phyloP scores from a whole-genome alignment of 2,329 filamentous ascomycete genomes.

The Akanthomyces uredinophilus region DNA sequence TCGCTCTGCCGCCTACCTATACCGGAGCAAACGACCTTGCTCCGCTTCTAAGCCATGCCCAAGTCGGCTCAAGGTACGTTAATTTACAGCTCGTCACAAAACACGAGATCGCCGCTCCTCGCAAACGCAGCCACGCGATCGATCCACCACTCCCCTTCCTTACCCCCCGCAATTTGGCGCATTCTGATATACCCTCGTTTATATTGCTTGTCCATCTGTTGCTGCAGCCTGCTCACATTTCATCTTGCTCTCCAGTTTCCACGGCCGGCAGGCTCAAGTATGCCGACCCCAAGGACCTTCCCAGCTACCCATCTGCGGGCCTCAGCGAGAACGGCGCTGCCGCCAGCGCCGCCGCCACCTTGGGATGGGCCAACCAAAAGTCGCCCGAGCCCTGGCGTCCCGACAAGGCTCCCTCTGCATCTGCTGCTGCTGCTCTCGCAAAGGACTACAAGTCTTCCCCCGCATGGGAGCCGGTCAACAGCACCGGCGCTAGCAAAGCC shows the following conservation, averaged over 20 bases:
- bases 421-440: constrained; percentile 38
- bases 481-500: constrained; percentile 65
- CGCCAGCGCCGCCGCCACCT: constrained; percentile 66
- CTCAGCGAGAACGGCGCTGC: constrained; percentile 53
- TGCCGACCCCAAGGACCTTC: constrained; percentile 66
- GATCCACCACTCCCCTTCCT: constrained; percentile 7
- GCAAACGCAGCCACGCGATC: constrained; percentile 10
- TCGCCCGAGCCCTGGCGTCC: constrained; percentile 62
- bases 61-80: constrained; percentile 13
- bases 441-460: constrained; percentile 41
- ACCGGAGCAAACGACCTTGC: not conserved
- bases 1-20: not conserved
- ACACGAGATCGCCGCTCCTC: constrained; percentile 6
- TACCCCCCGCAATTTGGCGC: constrained; percentile 5
- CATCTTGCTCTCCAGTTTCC: constrained; percentile 22
- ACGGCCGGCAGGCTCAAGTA: constrained; percentile 55
- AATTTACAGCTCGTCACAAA: not conserved
- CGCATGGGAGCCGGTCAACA: constrained; percentile 58
- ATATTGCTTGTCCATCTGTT: not conserved
- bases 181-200: not conserved
- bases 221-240: not conserved
- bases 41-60: constrained; percentile 4
- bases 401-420: constrained; percentile 48
- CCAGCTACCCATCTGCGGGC: constrained; percentile 66
- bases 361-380: constrained; percentile 68